Evolutionary conservation across 768 basidiomycete species (phyloP), one percentile per base, ranked within the genome.

Genomic region (Tulasnella sp.): DNA sequence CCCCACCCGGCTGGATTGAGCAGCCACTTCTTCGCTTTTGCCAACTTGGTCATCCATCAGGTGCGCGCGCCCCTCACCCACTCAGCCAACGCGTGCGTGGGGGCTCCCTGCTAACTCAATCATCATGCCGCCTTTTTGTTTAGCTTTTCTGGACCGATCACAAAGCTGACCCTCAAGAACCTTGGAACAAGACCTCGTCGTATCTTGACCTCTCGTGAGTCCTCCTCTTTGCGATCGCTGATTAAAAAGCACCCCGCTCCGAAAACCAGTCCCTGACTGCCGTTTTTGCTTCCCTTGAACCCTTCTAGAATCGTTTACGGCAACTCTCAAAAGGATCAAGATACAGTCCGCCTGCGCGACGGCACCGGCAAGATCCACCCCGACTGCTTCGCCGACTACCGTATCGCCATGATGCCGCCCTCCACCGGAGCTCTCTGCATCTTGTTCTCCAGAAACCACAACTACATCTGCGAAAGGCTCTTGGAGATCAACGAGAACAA

Each of bases 401-500:
- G 94, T 58, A 85, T 96, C 86, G 94, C 34, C 87, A 94, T 14
- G 89, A 95, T 31, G 94, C 94, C 3, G 7, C 78, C 78, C 9
- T 79, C 78, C 3, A 39, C 78, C 21, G 94, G 94, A 0, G 91
- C 90, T 1, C 90, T 91, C 24, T 87, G 95, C 31, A 89, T 95
- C 24, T 84, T 94, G n/a, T 96, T 96, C 88, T 94, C 88, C 83
- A 89, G 94, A 24, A 96, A 96, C 81, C 94, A 83, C 79, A 82
- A 82, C 73, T 94, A 93, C 84, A 94, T 95, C 76, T 93, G 92
- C 12, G 87, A 87, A 77, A 93, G 91, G 82, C 86, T 96, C 1
- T 86, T 93, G 76, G 92, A 94, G 83, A 91, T 96, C 81, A 96
- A 96, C 82, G 94, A 96, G 83, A 88, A 92, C 72, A 89, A 89